phyloP scores from a whole-genome alignment of 371 early-diverging fungal species.

The Mortierella polycephala region DNA sequence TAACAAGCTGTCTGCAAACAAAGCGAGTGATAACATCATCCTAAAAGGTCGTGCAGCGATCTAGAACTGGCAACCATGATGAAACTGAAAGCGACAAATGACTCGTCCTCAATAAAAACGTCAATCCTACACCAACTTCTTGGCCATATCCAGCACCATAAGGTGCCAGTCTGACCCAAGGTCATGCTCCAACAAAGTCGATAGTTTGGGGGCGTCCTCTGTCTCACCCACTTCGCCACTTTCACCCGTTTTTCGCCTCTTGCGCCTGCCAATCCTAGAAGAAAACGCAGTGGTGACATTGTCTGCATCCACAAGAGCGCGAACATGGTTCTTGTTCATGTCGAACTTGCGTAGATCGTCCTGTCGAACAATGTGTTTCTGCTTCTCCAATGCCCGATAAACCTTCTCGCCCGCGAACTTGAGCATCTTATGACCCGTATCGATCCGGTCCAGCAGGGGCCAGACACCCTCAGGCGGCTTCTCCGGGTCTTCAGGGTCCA shows the following conservation, averaged over 20 bases:
- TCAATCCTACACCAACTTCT: neutral
- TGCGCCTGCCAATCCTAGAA: neutral
- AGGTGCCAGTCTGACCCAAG: conserved; percentile 6
- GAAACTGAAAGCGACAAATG: no score
- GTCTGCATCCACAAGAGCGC: neutral
- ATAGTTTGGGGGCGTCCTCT: conserved; percentile 1
- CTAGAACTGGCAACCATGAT: no score
- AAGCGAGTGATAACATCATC: no score
- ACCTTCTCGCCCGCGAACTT: conserved; percentile 13
- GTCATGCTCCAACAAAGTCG: conserved; percentile 8
- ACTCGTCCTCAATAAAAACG: no score
- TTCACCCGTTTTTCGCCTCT: conserved; percentile 4
- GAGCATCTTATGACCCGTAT: conserved; percentile 2
- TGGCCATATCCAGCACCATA: neutral
- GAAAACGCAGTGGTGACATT: neutral
- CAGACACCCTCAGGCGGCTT: conserved; percentile 7
- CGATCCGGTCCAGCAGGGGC: conserved; percentile 6
- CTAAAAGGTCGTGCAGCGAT: no score
- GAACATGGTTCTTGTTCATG: conserved; percentile 5
- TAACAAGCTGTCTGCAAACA: no score
- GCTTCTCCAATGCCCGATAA: conserved; percentile 3
- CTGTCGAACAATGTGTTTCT: neutral
- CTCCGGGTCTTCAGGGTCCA: conserved; percentile 7
- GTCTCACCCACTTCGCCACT: neutral
- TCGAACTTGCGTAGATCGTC: neutral